Percentiles rank a stretch among this genome's conserved stretches.
Conservation (phyloP, 2,329 filamentous ascomycete species). For the Didymellaceae sp. region DNA sequence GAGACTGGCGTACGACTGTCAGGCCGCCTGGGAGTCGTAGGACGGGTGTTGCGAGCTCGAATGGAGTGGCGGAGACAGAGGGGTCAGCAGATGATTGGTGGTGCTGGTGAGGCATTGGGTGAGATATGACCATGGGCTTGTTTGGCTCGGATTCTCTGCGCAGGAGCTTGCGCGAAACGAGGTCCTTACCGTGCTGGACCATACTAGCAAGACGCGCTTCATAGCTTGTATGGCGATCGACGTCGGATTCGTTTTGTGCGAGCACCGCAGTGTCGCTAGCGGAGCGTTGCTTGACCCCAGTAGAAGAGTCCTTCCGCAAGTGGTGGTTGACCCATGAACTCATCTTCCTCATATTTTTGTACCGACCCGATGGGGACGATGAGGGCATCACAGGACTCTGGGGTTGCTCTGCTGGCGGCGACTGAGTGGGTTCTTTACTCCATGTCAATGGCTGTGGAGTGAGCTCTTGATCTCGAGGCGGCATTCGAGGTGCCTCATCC, state of each 20-base stretch:
- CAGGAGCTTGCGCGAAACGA: constrained; percentile 1
- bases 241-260: not conserved
- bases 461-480: constrained; percentile 13
- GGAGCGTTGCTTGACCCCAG: not conserved
- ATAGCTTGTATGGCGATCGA: not conserved
- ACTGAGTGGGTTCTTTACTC: constrained; percentile 20
- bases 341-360: constrained; percentile 7
- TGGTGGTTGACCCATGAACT: constrained; percentile 12
- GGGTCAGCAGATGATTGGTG: not conserved
- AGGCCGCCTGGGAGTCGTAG: constrained; percentile 35
- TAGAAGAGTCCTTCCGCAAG: not conserved
- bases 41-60: constrained; percentile 21
- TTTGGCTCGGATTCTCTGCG: not conserved
- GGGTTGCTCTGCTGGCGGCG: not conserved
- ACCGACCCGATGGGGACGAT: not conserved
- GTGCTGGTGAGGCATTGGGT: not conserved
- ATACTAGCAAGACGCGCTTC: constrained; percentile 1
- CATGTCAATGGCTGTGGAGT: constrained; percentile 30
- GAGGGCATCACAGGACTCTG: not conserved
- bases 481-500: not conserved
- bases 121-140: constrained; percentile 2
- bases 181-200: constrained; percentile 3
- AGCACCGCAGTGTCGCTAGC: not conserved
- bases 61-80: not conserved
- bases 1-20: constrained; percentile 27